Conservation (phyloP, 2,329 filamentous ascomycete species). For the Didymellaceae sp. region DNA sequence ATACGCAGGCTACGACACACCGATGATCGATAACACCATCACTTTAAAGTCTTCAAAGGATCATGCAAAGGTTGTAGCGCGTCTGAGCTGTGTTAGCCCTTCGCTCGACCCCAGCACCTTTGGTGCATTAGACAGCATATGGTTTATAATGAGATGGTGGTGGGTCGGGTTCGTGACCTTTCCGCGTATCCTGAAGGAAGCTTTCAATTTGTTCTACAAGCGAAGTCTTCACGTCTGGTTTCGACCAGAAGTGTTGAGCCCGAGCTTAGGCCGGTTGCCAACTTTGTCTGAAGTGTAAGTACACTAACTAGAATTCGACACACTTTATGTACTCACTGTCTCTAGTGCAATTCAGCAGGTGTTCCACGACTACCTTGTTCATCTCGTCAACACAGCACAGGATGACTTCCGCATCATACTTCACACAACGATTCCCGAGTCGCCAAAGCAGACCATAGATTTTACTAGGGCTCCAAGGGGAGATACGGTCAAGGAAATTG, state of each 20-base stretch:
- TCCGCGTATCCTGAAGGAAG: constrained; percentile 69
- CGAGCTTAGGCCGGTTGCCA: constrained; percentile 62
- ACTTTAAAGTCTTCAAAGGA: constrained; percentile 66
- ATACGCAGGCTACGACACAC: constrained; percentile 34
- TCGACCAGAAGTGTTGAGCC: constrained; percentile 66
- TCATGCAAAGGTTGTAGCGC: constrained; percentile 66
- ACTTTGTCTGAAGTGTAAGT: constrained; percentile 56
- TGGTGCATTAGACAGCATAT: constrained; percentile 50
- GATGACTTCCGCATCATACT: constrained; percentile 61
- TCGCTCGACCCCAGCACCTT: constrained; percentile 60
- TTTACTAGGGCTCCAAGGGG: constrained; percentile 27
- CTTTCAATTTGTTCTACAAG: constrained; percentile 62
- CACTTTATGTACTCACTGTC: constrained; percentile 16
- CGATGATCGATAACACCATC: constrained; percentile 64
- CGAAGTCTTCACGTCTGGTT: constrained; percentile 69
- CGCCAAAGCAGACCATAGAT: constrained; percentile 23
- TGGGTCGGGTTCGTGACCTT: constrained; percentile 72
- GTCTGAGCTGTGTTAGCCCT: constrained; percentile 61
- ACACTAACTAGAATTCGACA: background rate
- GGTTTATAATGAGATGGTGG: constrained; percentile 65
- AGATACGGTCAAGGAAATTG: constrained; percentile 50
- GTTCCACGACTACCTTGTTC: constrained; percentile 49
- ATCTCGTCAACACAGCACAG: constrained; percentile 58
- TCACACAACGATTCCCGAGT: constrained; percentile 55
- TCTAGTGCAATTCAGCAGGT: constrained; percentile 44